Base-by-base conservation (phyloP, 2,329 filamentous ascomycete species). In the Sclerotinia trifoliorum region DNA sequence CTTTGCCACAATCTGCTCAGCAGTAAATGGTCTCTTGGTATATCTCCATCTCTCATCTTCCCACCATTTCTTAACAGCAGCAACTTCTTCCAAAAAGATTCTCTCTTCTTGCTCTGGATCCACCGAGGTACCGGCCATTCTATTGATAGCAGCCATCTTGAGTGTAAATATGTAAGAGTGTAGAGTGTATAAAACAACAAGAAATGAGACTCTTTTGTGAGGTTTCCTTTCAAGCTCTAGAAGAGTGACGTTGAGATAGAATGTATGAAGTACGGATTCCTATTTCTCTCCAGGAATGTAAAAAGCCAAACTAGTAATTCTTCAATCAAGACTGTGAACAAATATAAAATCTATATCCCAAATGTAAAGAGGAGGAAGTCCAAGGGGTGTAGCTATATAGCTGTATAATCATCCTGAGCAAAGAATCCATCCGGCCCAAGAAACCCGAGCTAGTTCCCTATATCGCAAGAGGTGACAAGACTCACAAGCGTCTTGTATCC, bases 1-100 rank as follows among this genome's bases (percentile, higher is more conserved):
- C 87, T 99, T 99, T 65, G 92, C 90, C 72, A 96, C 95, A 77
- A 99, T 98, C 82, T 96, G 92, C 84, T 98, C 95, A 44, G 95
- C 93, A 5, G 94, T 97, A 80, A 95, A 99, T 32, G 95, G 90
- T 69, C 95, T 87, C 83, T 91, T 94, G 75, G 95, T 99, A 81
- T 92, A 88, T 78, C 92, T 87, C 95, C 95, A 99, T 84, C 95
- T 87, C 68, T 93, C 87, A 76, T 96, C 92, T 65, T 84, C 85
- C 95, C 95, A 99, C 95, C 95, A 99, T 80, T 90, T 83, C 86
- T 97, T 92, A 74, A 98, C 90, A 73, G 90, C 88, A 76, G 90
- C 88, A 70, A 98, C 93, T 79, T 99, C 95, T 74, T 90, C 85
- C 76, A 88, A 84, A 81, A 77, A 79, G 44, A 78, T 72, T 69